These are phyloP conservation scores for Hypoxylon lienhwacheense DNA, from an alignment of 495 filamentous ascomycete species.

Conservation along the genomic window DNA sequence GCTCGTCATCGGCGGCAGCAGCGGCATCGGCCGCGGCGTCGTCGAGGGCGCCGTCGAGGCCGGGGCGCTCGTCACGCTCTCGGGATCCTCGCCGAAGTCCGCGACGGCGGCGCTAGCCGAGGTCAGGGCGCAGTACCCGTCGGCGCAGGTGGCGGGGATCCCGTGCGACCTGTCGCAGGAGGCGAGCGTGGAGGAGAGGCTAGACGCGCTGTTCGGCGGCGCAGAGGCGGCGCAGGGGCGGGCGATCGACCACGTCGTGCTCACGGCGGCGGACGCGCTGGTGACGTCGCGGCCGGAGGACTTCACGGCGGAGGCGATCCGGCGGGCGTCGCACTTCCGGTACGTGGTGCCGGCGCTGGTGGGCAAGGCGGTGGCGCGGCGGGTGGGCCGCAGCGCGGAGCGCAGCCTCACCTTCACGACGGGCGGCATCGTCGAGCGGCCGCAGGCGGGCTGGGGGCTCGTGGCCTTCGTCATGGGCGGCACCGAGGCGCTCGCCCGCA, in stretches of 20 bases:
- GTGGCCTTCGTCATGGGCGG: slow-evolving; percentile 44
- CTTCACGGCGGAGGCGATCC: slow-evolving; percentile 44
- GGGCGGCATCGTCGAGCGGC: slow-evolving; percentile 51
- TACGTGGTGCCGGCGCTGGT: slow-evolving; percentile 55
- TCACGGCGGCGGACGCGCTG: slow-evolving; percentile 58
- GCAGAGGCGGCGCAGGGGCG: slow-evolving; percentile 32
- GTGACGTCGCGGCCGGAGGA: slow-evolving; percentile 42
- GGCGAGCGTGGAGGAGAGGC: slow-evolving; percentile 46
- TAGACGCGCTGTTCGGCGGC: slow-evolving; percentile 50
- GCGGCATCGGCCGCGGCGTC: slow-evolving; percentile 60
- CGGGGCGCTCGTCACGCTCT: slow-evolving; percentile 56
- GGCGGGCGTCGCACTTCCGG: slow-evolving; percentile 50
- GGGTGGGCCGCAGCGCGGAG: slow-evolving; percentile 43
- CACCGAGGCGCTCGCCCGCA: slow-evolving; percentile 48
- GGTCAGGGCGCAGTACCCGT: slow-evolving; percentile 41
- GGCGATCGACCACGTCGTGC: slow-evolving; percentile 63
- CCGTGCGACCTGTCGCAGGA: slow-evolving; percentile 53
- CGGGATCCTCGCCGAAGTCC: slow-evolving; percentile 52
- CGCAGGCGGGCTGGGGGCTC: slow-evolving; percentile 51
- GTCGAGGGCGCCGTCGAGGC: slow-evolving; percentile 55
- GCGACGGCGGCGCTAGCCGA: slow-evolving; percentile 44
- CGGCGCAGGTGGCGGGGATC: slow-evolving; percentile 41
- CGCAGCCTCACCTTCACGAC: slow-evolving; percentile 60
- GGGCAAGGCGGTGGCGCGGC: slow-evolving; percentile 53
- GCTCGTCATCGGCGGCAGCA: slow-evolving; percentile 58